These are phyloP conservation scores for Radiomyces spectabilis DNA, from an alignment of 192 early-diverging fungal genomes.

Conservation along the genomic window DNA sequence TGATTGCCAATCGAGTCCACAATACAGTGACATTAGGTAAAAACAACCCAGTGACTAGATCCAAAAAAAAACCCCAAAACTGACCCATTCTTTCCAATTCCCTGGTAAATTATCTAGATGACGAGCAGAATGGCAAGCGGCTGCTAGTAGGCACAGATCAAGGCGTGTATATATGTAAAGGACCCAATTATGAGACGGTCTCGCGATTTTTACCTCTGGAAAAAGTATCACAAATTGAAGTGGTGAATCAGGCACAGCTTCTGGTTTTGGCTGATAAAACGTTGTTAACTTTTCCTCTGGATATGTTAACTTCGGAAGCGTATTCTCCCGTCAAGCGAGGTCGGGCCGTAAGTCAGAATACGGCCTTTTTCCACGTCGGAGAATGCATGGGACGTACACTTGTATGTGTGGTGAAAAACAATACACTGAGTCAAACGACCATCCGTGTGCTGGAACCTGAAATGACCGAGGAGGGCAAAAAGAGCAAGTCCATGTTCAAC, in stretches of 20 bases:
- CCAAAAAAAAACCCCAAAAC: neutral
- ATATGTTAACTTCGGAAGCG: conserved; percentile 33
- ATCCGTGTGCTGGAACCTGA: conserved; percentile 23
- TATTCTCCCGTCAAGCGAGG: conserved; percentile 33
- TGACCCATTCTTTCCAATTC: too few relatives aligned
- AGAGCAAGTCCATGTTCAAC: conserved; percentile 15
- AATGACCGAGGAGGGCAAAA: conserved; percentile 6
- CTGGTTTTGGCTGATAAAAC: conserved; percentile 77
- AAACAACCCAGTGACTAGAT: neutral
- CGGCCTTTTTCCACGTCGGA: conserved; percentile 25
- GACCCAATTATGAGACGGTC: too few relatives aligned
- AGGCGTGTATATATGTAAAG: conserved; percentile 80
- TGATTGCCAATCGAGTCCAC: conserved; percentile 47
- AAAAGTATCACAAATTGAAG: conserved; percentile 78
- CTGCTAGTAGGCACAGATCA: conserved; percentile 77
- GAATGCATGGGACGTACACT: conserved; percentile 13
- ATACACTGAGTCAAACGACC: conserved; percentile 10
- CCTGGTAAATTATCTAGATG: too few relatives aligned
- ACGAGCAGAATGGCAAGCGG: too few relatives aligned
- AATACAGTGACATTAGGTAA: conserved; percentile 38
- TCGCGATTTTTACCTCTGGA: conserved; percentile 61
- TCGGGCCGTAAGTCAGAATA: conserved; percentile 15
- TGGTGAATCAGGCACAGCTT: conserved; percentile 67
- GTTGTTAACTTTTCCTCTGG: conserved; percentile 46
- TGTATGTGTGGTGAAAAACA: conserved; percentile 22